Conservation (phyloP, 495 filamentous ascomycete genomes). For the Trichoderma parareesei region DNA sequence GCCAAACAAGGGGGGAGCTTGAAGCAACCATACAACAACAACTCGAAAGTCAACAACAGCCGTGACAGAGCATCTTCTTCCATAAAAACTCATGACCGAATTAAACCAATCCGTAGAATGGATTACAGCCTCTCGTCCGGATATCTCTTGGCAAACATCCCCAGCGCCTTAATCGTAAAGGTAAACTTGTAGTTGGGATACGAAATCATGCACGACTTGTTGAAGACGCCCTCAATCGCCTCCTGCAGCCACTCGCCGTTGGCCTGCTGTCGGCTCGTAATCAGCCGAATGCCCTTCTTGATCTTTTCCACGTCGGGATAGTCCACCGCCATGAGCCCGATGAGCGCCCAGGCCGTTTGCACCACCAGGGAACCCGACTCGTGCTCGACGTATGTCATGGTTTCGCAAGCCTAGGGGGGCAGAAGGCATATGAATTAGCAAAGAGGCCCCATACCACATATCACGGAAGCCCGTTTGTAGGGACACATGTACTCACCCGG, state of each 20-base stretch:
- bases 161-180: conserved; percentile 88
- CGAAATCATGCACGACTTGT: conserved; percentile 98
- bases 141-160: conserved; percentile 72
- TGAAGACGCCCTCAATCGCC: conserved; percentile 95
- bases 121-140: conserved; percentile 47
- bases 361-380: conserved; percentile 68
- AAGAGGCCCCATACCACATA: conserved; percentile 19
- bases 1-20: too few relatives aligned
- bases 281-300: conserved; percentile 64
- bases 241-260: conserved; percentile 96
- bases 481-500: conserved; percentile 43
- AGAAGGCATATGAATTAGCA: neutral
- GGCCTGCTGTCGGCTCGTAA: conserved; percentile 74
- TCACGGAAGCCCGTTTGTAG: too few relatives aligned
- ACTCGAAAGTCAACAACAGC: too few relatives aligned
- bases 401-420: conserved; percentile 44
- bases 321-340: conserved; percentile 74
- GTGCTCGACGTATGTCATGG: conserved; percentile 41
- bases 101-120: too few relatives aligned
- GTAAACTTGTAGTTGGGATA: conserved; percentile 99
- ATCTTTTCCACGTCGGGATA: conserved; percentile 72
- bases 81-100: too few relatives aligned
- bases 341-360: conserved; percentile 85
- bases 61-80: too few relatives aligned
- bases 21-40: too few relatives aligned